phyloP scores from a whole-genome alignment of 2,329 filamentous ascomycete genomes.

The Nemania sp. region DNA sequence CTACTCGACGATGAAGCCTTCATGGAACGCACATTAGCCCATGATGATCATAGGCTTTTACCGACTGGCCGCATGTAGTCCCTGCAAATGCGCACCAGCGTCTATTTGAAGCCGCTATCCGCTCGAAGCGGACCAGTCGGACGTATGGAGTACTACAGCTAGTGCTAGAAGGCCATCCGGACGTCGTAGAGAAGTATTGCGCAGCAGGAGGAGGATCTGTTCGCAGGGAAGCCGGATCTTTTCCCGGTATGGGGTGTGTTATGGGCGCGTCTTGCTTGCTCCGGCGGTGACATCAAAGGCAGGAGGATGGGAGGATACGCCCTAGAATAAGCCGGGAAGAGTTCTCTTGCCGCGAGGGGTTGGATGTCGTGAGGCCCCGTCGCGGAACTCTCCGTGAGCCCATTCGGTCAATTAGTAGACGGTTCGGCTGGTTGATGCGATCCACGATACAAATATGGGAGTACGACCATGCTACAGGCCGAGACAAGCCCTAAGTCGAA shows the following conservation, averaged over 20 bases:
- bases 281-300: conserved; percentile 17
- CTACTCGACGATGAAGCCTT: too few relatives aligned
- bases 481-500: background rate
- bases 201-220: conserved; percentile 17
- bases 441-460: too few relatives aligned
- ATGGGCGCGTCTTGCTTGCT: conserved; percentile 22
- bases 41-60: conserved; percentile 16
- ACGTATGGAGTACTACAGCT: conserved; percentile 4
- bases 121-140: conserved; percentile 25
- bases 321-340: conserved; percentile 17
- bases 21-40: too few relatives aligned
- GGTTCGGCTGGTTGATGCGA: too few relatives aligned
- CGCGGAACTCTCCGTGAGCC: background rate
- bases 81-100: conserved; percentile 18
- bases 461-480: too few relatives aligned
- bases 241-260: conserved; percentile 25
- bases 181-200: conserved; percentile 19
- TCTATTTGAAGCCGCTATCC: conserved; percentile 7
- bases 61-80: conserved; percentile 8
- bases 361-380: background rate
- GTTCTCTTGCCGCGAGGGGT: conserved; percentile 7
- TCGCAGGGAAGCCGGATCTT: conserved; percentile 15
- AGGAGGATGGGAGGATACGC: conserved; percentile 10
- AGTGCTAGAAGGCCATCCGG: conserved; percentile 19
- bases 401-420: too few relatives aligned